Evolutionary conservation across 331 rosid genomes (phyloP), one percentile per base, ranked within the genome.

Genomic region (Rosa hybrid): DNA sequence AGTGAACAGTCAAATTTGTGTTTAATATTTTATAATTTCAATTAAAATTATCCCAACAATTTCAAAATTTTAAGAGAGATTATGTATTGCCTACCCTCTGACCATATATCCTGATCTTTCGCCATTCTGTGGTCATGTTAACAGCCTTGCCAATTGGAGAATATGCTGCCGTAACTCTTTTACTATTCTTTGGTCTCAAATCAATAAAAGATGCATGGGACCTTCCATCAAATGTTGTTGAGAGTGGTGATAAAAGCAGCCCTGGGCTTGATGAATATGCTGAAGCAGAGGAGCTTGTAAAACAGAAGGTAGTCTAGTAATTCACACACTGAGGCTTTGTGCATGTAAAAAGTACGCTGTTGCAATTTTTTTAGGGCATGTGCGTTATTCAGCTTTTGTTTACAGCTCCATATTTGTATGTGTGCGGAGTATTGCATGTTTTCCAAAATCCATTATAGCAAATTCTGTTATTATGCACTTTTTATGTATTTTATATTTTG

Each of bases 91-190:
- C 54, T 63, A 12, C 68, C 17, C 20, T 63, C 42, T 21, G 54
- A 41, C 14, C 41, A 49, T 20, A 49, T 84, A 51, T 68, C 76
- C 70, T 34, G 72, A 60, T 65, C 5, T 54, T 62, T 30, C 51
- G 14, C 71, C 73, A 38, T 80, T 84, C 64, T 64, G 68, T 75
- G 83, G 74, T 81, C 74, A 73, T 70, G 34, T 86, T 64, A 74
- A 77, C 90, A 96, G 99, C 99, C 77, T 80, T 93, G 91, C 98
- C 99, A 34, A 89, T 96, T 63, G 99, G 99, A 88, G 99, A 93
- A 84, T 96, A 96, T 83, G 97, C 97, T 30, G 99, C 98, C 2
- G 94, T 93, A 64, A 88, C 98, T 85, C 99, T 96, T 85, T 91
- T 96, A 78, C 83, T 96, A 79, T 91, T 96, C 88, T 96, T 96